Conservation (phyloP, 495 filamentous ascomycete genomes). For the Oleoguttula mirabilis region DNA sequence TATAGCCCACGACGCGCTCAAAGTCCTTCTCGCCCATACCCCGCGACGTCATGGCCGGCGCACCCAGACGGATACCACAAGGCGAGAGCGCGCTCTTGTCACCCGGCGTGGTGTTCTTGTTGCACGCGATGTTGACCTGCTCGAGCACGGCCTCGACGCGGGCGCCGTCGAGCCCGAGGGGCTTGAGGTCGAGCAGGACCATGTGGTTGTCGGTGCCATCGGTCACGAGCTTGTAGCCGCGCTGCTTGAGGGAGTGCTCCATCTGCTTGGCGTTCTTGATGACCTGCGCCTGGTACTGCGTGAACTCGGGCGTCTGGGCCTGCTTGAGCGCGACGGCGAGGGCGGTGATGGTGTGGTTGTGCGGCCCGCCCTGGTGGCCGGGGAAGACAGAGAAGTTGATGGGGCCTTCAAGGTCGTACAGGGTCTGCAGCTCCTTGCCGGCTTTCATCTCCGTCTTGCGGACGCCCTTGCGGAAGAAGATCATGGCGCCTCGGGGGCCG, state of each 20-base stretch:
- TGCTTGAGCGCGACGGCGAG: slow-evolving; percentile 88
- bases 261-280: slow-evolving; percentile 81
- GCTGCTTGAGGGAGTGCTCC: slow-evolving; percentile 56
- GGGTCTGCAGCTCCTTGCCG: slow-evolving; percentile 50
- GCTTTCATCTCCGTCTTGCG: slow-evolving; percentile 73
- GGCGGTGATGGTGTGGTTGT: slow-evolving; percentile 98
- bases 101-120: slow-evolving; percentile 97
- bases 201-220: slow-evolving; percentile 97
- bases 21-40: slow-evolving; percentile 92
- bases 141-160: slow-evolving; percentile 91
- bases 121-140: slow-evolving; percentile 85
- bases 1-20: slow-evolving; percentile 77
- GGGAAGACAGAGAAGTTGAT: slow-evolving; percentile 98
- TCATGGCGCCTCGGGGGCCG: slow-evolving; percentile 91
- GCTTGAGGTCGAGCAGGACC: slow-evolving; percentile 89
- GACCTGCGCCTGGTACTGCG: slow-evolving; percentile 76
- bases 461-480: slow-evolving; percentile 91
- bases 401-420: slow-evolving; percentile 85
- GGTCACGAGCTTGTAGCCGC: slow-evolving; percentile 83
- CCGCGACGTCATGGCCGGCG: slow-evolving; percentile 90
- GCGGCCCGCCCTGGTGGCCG: slow-evolving; percentile 95
- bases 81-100: slow-evolving; percentile 88
- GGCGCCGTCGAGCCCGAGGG: slow-evolving; percentile 76
- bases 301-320: slow-evolving; percentile 79
- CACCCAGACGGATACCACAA: slow-evolving; percentile 82